These are phyloP conservation scores for Thermoascus crustaceus DNA, from an alignment of 2,329 filamentous ascomycete species.

Conservation along the genomic window DNA sequence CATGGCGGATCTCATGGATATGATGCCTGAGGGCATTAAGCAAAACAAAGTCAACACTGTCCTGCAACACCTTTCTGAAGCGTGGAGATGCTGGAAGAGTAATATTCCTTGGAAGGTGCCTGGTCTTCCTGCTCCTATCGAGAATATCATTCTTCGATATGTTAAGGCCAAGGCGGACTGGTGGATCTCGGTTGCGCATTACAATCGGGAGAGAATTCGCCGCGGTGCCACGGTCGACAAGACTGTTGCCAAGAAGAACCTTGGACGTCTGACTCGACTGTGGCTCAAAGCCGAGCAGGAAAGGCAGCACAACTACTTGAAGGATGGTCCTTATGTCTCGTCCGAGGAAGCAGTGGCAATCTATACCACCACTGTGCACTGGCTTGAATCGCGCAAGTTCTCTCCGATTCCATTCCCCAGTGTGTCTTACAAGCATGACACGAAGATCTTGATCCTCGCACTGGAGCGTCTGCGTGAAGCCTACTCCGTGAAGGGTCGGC, in stretches of 20 bases:
- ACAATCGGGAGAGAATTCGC: constrained; percentile 94
- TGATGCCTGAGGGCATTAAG: constrained; percentile 99
- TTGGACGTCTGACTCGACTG: constrained; percentile 84
- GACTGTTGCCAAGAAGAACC: constrained; percentile 98
- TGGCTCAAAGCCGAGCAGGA: constrained; percentile 99
- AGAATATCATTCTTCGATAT: constrained; percentile 97
- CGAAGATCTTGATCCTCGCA: constrained; percentile 93
- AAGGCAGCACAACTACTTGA: constrained; percentile 98
- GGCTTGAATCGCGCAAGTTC: constrained; percentile 96
- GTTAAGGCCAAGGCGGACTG: constrained; percentile 99
- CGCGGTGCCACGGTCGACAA: constrained; percentile 97
- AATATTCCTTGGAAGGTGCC: constrained; percentile 99
- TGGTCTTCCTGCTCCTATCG: constrained; percentile 88
- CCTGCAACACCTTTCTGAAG: constrained; percentile 91
- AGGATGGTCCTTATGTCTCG: constrained; percentile 96
- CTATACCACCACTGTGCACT: constrained; percentile 97
- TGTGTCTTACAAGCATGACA: constrained; percentile 99
- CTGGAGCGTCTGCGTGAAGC: constrained; percentile 88
- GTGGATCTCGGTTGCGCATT: constrained; percentile 99
- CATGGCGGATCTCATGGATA: constrained; percentile 98
- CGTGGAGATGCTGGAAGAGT: constrained; percentile 99
- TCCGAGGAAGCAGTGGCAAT: constrained; percentile 98
- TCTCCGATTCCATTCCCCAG: constrained; percentile 98
- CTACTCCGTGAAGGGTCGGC: constrained; percentile 91
- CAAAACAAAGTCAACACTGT: constrained; percentile 99